Evolutionary conservation across 495 filamentous ascomycete genomes (phyloP).

Genomic region (Annulohypoxylon nitens): DNA sequence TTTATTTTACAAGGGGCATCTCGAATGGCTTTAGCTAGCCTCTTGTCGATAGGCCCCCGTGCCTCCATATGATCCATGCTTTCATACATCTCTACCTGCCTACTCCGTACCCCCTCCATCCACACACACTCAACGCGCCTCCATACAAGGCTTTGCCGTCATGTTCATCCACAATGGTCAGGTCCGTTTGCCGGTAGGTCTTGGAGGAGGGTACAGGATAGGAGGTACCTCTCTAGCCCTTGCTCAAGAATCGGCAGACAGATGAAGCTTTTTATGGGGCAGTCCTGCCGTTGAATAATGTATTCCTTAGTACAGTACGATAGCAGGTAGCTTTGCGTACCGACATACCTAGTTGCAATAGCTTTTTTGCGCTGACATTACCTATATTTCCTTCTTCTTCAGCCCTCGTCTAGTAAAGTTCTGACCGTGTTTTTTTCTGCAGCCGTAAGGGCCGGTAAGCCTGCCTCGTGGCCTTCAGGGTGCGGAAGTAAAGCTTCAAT

Average conservation of each 20-base stretch:
- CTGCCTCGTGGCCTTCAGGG: slow-evolving; percentile 6
- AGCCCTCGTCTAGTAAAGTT: slow-evolving; percentile 32
- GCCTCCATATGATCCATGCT: slow-evolving; percentile 55
- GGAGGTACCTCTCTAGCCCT: slow-evolving; percentile 32
- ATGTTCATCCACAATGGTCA: slow-evolving; percentile 49
- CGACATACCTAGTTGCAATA: no score
- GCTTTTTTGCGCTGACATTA: slow-evolving; percentile 26
- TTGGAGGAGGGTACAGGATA: slow-evolving; percentile 42
- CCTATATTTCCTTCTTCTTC: slow-evolving; percentile 26
- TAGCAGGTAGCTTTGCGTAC: slow-evolving; percentile 23
- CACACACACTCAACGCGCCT: slow-evolving; percentile 37
- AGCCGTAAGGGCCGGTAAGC: slow-evolving; percentile 18
- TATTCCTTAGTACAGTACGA: slow-evolving; percentile 39
- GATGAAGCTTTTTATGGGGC: slow-evolving; percentile 48
- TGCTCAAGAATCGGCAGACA: slow-evolving; percentile 42
- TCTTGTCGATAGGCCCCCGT: slow-evolving; percentile 52
- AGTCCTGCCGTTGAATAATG: slow-evolving; percentile 25
- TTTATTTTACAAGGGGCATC: slow-evolving; percentile 45
- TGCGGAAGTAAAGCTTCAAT: slow-evolving; percentile 13
- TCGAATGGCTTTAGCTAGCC: slow-evolving; percentile 44
- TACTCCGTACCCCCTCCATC: slow-evolving; percentile 52
- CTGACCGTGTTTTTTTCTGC: slow-evolving; percentile 26
- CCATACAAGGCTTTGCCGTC: slow-evolving; percentile 49
- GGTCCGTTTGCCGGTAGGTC: slow-evolving; percentile 46
- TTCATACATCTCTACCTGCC: slow-evolving; percentile 52